These are phyloP conservation scores for Tulasnella sp. DNA, from an alignment of 768 basidiomycete species.

Conservation along the genomic window DNA sequence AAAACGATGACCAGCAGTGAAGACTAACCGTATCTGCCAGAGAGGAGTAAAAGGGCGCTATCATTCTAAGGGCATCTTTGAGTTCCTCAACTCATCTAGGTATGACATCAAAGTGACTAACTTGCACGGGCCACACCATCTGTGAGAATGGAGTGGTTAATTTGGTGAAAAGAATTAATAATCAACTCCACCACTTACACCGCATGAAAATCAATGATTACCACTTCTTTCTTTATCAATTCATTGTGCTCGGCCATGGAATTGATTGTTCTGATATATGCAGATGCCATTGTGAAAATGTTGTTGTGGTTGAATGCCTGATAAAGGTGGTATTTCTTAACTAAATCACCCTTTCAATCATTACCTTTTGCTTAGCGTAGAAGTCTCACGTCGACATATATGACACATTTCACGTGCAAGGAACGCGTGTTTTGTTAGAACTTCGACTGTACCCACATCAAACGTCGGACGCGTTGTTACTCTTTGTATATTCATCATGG, in stretches of 20 bases:
- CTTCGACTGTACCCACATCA: too few species aligned
- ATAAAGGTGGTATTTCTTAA: too few species aligned
- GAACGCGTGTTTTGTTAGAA: too few species aligned
- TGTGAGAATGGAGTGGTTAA: neutral
- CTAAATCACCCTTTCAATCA: too few species aligned
- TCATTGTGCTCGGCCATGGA: neutral
- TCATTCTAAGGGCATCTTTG: neutral
- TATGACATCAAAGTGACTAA: neutral
- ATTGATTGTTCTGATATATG: constrained; percentile 2
- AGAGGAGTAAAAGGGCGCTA: constrained; percentile 5
- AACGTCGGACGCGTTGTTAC: too few species aligned
- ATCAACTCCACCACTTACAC: constrained; percentile 4
- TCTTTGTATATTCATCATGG: too few species aligned
- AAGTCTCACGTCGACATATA: too few species aligned
- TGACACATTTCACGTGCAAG: too few species aligned
- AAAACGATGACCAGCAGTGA: neutral
- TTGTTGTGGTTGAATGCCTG: too few species aligned
- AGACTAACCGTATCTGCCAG: neutral
- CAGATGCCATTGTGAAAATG: constrained; percentile 3
- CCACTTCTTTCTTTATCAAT: constrained; percentile 6
- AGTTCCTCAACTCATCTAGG: neutral
- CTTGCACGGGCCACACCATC: constrained; percentile 12
- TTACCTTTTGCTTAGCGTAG: too few species aligned
- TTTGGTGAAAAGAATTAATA: neutral
- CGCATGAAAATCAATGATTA: constrained; percentile 12